These are phyloP conservation scores for Arabidopsis suecica DNA, from an alignment of 345 rosid genomes.

Conservation along the genomic window DNA sequence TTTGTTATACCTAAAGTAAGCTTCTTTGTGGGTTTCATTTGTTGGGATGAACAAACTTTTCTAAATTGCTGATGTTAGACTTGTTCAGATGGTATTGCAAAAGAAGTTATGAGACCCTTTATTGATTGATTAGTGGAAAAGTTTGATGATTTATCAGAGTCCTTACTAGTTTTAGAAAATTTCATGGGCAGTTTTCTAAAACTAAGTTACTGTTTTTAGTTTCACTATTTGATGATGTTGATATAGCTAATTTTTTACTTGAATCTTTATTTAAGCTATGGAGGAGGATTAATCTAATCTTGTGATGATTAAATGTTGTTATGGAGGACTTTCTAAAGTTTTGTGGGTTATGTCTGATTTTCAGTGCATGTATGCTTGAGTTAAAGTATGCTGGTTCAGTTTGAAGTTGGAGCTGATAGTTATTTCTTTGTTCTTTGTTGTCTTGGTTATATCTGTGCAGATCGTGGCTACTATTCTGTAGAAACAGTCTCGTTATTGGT, in stretches of 20 bases:
- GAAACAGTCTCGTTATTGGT: slow-evolving; percentile 49
- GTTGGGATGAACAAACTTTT: neutral
- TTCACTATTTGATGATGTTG: slow-evolving; percentile 22
- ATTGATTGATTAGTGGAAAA: neutral
- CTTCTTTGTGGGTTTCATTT: slow-evolving; percentile 11
- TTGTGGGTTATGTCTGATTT: neutral
- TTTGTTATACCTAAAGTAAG: slow-evolving; percentile 7
- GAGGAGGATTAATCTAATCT: neutral
- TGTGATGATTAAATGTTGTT: no score
- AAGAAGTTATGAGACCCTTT: neutral
- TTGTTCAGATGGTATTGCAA: neutral
- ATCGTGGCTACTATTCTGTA: slow-evolving; percentile 50
- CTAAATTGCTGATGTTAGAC: neutral
- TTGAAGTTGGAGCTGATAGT: slow-evolving; percentile 14
- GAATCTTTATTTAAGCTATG: no score
- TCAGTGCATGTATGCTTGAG: neutral
- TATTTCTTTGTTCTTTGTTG: slow-evolving; percentile 19
- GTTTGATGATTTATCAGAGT: slow-evolving; percentile 8
- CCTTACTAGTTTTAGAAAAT: neutral
- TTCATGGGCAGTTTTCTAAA: slow-evolving; percentile 7
- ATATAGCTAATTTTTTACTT: no score
- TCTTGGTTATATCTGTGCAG: slow-evolving; percentile 41
- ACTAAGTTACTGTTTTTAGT: neutral
- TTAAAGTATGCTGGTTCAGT: slow-evolving; percentile 2
- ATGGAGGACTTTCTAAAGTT: neutral